Percentiles rank a stretch among this genome's conserved stretches.
phyloP scores from a whole-genome alignment of 768 basidiomycete genomes.

The Gloeopeniophorella convolvens region DNA sequence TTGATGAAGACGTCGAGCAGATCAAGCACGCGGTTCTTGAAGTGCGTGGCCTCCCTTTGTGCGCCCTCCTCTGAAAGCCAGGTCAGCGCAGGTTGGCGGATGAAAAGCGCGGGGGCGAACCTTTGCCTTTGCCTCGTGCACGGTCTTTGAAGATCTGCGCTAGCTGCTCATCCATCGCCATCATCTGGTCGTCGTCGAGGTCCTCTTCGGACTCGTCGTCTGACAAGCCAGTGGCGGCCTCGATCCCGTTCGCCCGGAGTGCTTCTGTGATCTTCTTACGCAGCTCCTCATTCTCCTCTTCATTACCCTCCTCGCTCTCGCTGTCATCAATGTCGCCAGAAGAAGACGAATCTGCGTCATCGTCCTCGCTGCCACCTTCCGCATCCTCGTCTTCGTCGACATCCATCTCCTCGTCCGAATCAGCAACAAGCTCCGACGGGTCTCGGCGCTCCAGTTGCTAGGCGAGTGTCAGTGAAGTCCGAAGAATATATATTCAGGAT shows the following conservation, averaged over 20 bases:
- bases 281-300: constrained; percentile 53
- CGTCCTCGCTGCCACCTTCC: constrained; percentile 36
- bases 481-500: background rate
- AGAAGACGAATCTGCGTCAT: constrained; percentile 25
- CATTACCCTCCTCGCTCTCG: constrained; percentile 37
- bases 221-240: constrained; percentile 48
- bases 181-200: constrained; percentile 98
- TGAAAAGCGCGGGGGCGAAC: constrained; percentile 33
- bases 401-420: constrained; percentile 30
- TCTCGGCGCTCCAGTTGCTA: constrained; percentile 81
- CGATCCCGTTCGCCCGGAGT: constrained; percentile 51
- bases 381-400: constrained; percentile 27
- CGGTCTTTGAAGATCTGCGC: constrained; percentile 76
- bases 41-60: constrained; percentile 87
- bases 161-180: constrained; percentile 89
- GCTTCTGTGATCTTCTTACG: constrained; percentile 62
- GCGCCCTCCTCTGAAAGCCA: constrained; percentile 49
- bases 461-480: background rate
- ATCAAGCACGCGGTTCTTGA: constrained; percentile 94
- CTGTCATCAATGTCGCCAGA: constrained; percentile 35
- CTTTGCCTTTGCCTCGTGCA: constrained; percentile 60
- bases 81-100: background rate
- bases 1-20: constrained; percentile 83
- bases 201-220: constrained; percentile 58
- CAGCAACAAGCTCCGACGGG: constrained; percentile 45